Evolutionary conservation across 306 rosid genomes (phyloP).

Genomic region (Coriaria nepalensis): DNA sequence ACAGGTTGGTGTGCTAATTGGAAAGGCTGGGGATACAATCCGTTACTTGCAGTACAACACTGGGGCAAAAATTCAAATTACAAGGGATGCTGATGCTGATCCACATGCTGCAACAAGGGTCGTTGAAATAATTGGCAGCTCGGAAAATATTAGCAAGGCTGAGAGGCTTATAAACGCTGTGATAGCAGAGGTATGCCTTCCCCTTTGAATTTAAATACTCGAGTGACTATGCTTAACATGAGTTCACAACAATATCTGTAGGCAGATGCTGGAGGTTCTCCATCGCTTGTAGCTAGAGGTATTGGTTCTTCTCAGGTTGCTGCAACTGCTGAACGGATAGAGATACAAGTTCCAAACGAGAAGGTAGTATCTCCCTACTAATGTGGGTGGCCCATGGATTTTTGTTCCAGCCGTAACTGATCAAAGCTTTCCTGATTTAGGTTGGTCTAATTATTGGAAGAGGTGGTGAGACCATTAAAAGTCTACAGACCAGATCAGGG

Average conservation of each 20-base stretch:
- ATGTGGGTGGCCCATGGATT: background rate
- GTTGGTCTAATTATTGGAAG: conserved; percentile 96
- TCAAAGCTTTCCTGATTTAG: conserved; percentile 22
- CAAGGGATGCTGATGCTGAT: conserved; percentile 81
- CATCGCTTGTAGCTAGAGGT: conserved; percentile 88
- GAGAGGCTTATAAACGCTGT: conserved; percentile 84
- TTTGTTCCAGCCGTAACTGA: conserved; percentile 8
- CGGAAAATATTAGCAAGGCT: conserved; percentile 70
- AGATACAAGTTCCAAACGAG: conserved; percentile 91
- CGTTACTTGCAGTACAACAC: conserved; percentile 78
- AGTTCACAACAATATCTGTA: conserved; percentile 12
- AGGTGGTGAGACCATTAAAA: conserved; percentile 94
- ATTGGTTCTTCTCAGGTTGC: conserved; percentile 52
- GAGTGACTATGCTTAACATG: conserved; percentile 1
- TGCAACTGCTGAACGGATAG: conserved; percentile 88
- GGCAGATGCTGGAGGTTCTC: conserved; percentile 99
- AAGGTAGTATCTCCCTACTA: conserved; percentile 32
- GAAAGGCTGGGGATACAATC: conserved; percentile 96
- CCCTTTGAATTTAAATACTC: conserved; percentile 1
- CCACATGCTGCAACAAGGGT: conserved; percentile 53
- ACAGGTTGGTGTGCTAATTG: conserved; percentile 98
- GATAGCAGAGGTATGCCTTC: conserved; percentile 62
- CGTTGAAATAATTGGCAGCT: conserved; percentile 71
- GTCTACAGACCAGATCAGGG: conserved; percentile 84
- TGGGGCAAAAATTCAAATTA: conserved; percentile 91